A percentile compares a stretch with the other conserved stretches of the same genome.
Evolutionary conservation across 345 rosid genomes (phyloP).

Genomic region (Dimocarpus longan): DNA sequence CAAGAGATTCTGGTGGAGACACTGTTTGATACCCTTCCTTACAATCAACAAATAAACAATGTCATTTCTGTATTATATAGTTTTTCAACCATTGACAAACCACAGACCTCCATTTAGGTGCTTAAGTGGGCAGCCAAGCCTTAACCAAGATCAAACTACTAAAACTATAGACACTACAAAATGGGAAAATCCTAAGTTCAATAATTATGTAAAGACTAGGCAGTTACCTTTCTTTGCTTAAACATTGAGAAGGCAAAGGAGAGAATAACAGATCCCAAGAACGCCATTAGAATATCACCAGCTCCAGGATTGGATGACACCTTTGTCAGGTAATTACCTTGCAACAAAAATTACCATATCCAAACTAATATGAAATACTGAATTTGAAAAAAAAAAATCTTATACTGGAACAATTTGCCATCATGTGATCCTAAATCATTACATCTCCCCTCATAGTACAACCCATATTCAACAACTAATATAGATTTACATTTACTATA

Average conservation of each 20-base stretch:
- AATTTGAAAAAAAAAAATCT: background rate
- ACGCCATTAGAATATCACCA: slow-evolving; percentile 94
- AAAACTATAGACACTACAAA: background rate
- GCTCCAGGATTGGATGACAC: slow-evolving; percentile 85
- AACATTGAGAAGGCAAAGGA: slow-evolving; percentile 97
- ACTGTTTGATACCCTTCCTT: background rate
- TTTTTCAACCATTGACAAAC: background rate
- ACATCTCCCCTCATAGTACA: background rate
- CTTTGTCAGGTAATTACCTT: slow-evolving; percentile 88
- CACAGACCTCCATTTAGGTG: background rate
- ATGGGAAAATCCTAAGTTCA: background rate
- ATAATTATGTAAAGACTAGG: background rate
- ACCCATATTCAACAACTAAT: background rate
- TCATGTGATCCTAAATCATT: background rate
- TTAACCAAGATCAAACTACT: background rate
- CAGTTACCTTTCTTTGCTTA: slow-evolving; percentile 83
- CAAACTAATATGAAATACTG: background rate
- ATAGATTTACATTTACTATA: background rate
- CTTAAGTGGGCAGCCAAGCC: background rate
- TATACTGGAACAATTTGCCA: background rate
- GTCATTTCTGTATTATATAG: background rate
- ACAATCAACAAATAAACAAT: background rate
- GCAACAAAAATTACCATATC: slow-evolving; percentile 7
- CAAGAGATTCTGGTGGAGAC: background rate
- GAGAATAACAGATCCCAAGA: slow-evolving; percentile 91